Percentiles rank a stretch among this genome's conserved stretches.
Evolutionary conservation across 768 basidiomycete species (phyloP).

Genomic region (Tephrocybe rancida): DNA sequence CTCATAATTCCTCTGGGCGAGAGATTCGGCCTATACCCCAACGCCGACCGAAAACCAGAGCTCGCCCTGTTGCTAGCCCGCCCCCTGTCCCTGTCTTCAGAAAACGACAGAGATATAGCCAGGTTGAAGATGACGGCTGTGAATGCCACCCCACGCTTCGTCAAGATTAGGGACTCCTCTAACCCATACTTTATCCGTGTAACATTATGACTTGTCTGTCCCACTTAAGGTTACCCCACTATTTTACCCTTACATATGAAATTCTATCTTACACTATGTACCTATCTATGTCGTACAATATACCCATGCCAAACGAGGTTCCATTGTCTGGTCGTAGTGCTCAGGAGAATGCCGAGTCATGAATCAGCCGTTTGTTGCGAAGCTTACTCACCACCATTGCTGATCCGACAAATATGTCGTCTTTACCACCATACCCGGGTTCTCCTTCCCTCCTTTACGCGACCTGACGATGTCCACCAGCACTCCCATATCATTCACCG

Average conservation of each 20-base stretch:
- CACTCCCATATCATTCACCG: constrained; percentile 19
- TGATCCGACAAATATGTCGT: neutral
- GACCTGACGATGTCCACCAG: constrained; percentile 15
- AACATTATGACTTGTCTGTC: too few relatives aligned
- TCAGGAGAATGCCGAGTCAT: neutral
- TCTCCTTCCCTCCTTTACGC: neutral
- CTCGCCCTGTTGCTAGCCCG: constrained; percentile 13
- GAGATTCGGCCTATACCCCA: constrained; percentile 1
- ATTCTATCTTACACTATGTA: too few relatives aligned
- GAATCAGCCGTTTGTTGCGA: constrained; percentile 1
- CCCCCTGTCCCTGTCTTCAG: neutral
- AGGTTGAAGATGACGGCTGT: too few relatives aligned
- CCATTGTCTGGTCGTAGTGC: too few relatives aligned
- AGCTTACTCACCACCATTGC: neutral
- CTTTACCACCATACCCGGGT: neutral
- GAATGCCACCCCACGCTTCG: too few relatives aligned
- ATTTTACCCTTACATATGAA: too few relatives aligned
- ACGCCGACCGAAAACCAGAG: neutral
- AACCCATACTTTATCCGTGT: too few relatives aligned
- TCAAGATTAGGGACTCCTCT: too few relatives aligned
- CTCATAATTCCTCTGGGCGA: neutral
- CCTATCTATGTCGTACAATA: too few relatives aligned
- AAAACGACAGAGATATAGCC: constrained; percentile 10
- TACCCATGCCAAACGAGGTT: too few relatives aligned
- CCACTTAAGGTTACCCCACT: too few relatives aligned